Evolutionary conservation across 345 rosid genomes (phyloP).

Genomic region (Cochlearia excelsa): DNA sequence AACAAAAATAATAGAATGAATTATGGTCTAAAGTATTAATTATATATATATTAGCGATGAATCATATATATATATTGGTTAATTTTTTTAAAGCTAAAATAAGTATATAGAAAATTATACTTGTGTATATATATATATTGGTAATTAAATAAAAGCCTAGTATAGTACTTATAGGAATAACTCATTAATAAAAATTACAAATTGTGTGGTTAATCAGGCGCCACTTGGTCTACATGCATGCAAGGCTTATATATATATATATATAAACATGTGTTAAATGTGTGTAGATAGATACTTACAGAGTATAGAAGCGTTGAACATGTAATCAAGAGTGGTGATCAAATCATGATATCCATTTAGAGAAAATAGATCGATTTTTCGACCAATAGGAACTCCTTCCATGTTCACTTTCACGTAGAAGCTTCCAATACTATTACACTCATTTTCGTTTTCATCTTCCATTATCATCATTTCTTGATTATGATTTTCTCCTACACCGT

Average conservation of each 20-base stretch:
- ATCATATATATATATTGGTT: too few species aligned
- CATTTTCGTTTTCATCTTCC: slow-evolving; percentile 51
- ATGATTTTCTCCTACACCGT: slow-evolving; percentile 21
- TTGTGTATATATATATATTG: too few species aligned
- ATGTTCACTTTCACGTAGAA: slow-evolving; percentile 92
- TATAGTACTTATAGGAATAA: too few species aligned
- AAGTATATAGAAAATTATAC: too few species aligned
- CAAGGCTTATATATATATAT: neutral
- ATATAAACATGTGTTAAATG: neutral
- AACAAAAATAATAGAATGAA: too few species aligned
- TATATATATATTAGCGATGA: too few species aligned
- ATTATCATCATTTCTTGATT: slow-evolving; percentile 34
- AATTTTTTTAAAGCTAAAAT: too few species aligned
- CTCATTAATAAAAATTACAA: too few species aligned
- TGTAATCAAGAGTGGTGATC: slow-evolving; percentile 68
- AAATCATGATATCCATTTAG: slow-evolving; percentile 72
- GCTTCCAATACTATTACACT: slow-evolving; percentile 64
- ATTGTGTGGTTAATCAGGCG: too few species aligned
- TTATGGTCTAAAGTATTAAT: too few species aligned
- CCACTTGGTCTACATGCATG: slow-evolving; percentile 9
- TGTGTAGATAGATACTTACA: slow-evolving; percentile 42
- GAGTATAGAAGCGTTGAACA: slow-evolving; percentile 85
- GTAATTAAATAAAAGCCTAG: too few species aligned
- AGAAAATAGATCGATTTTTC: slow-evolving; percentile 75
- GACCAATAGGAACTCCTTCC: slow-evolving; percentile 96